Evolutionary conservation across 208 protist genomes (phyloP), one percentile per base, ranked within the genome.

Genomic region (Tritrichomonas musculus): DNA sequence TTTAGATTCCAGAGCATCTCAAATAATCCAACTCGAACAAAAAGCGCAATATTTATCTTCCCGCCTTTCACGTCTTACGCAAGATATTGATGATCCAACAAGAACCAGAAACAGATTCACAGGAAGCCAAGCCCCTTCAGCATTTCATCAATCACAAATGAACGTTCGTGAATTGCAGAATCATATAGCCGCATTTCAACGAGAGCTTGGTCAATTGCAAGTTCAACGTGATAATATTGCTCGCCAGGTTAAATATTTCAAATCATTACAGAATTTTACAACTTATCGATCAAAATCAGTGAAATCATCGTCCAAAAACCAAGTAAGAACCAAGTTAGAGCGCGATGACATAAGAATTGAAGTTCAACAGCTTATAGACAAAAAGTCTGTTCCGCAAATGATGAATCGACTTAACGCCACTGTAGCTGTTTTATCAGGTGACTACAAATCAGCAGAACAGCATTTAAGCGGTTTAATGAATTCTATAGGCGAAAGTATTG

Each of bases 131-230:
- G 44, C 73, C 27, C 73, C 73, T 13, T 84, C 44, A 25, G 73
- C 73, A 53, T 84, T 53, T 25, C 27, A n/a, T 39, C 36, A 84
- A 84, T 84, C 73, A 13, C 73, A 84, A 84, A 84, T 84, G 27
- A 84, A 84, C 44, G 73, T 84, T 14, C 20, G 36, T 27, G 73
- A 84, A 53, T n/a, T 84, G 9, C 73, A 84, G 36, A n/a, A 84
- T 53, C 36, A 84, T n/a, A 84, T 53, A 33, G 14, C 25, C 9
- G 44, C 20, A 13, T 47, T 84, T n/a, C 41, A 84, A 44, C 4
- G 73, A 2, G 73, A 84, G 53, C 20, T 84, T 33, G 36, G 14
- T 33, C 14, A 30, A 33, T 53, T n/a, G 53, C 36, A 84, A 84
- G 9, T 25, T 0, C 27, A 84, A 30, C 73, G 14, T 25, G 36